Base-by-base conservation (phyloP, 73 alveolate genomes). In the Stentor roeselii region DNA sequence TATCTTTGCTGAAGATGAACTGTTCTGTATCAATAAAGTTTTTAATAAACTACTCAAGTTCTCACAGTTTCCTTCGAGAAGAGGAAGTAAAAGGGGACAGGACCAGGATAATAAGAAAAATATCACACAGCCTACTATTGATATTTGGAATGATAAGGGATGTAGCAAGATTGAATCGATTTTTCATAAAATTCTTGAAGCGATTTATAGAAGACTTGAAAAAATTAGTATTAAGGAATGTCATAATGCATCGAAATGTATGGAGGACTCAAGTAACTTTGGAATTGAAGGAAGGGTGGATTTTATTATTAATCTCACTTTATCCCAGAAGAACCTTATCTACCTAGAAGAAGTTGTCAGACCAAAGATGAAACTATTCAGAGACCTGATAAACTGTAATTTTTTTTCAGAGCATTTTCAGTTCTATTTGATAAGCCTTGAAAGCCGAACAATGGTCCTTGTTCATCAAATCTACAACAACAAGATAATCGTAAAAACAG, bases 311-410 rank as follows among this genome's bases (percentile, higher is more conserved):
- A 67, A 34, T n/a, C 80, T 67, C 27, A 34, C 41, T 2, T 67
- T 32, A 67, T 21, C 41, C 21, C 41, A 67, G 34, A 67, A 67
- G 34, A 67, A 21, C 42, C 41, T 32, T 67, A 21, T 21, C 21
- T 67, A 67, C 34, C 41, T 67, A 21, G 41, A 67, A 76, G 84
- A 76, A 27, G 36, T 76, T 39, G 34, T 76, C 74, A 39, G 36
- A 21, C 84, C 84, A 21, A 76, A 76, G 39, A 15, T 39, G 14
- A 76, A 76, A 41, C 78, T 76, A 36, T 76, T 76, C n/a, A 36
- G 39, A 14, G n/a, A 32, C 34, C 60, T 76, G 1, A 6, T 37
- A 37, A 15, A 41, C 30, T 76, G 60, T 21, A 34, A 27, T 27
- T 35, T 14, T 41, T 2, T 76, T 0, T 76, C 84, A 37, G 59